These are phyloP conservation scores for Lentinula lateritia DNA, from an alignment of 768 basidiomycete species.

Conservation along the genomic window DNA sequence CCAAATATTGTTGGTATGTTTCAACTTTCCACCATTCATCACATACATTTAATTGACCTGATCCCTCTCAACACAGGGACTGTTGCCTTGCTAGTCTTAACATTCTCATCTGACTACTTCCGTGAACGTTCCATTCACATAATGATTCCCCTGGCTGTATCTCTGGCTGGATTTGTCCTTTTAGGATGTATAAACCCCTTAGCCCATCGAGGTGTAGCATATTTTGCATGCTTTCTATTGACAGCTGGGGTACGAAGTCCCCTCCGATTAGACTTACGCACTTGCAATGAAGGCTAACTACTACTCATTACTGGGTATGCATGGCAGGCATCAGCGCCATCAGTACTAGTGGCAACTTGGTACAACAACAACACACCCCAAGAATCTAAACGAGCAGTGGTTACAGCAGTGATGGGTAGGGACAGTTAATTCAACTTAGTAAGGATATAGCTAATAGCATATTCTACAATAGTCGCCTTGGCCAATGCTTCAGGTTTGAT, in stretches of 20 bases:
- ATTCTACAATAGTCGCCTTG: conserved; percentile 29
- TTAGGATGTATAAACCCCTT: conserved; percentile 40
- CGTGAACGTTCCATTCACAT: conserved; percentile 45
- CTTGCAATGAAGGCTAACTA: background rate
- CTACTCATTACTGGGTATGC: background rate
- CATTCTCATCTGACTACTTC: conserved; percentile 48
- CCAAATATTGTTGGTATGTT: conserved; percentile 38
- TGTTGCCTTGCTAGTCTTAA: conserved; percentile 36
- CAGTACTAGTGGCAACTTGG: conserved; percentile 40
- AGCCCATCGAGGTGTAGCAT: conserved; percentile 35
- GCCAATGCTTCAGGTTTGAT: conserved; percentile 45
- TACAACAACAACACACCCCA: conserved; percentile 46
- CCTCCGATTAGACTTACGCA: background rate
- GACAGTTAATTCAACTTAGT: background rate
- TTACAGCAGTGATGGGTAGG: conserved; percentile 47
- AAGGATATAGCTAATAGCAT: background rate
- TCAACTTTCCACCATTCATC: background rate
- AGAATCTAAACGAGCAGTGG: conserved; percentile 42
- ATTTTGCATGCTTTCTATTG: conserved; percentile 52
- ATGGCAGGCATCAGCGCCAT: conserved; percentile 39
- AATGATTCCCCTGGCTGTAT: conserved; percentile 35
- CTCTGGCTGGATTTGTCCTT: conserved; percentile 35
- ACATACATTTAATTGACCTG: background rate
- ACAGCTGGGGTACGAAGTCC: conserved; percentile 36
- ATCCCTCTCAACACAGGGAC: conserved; percentile 15